Percentiles rank a stretch among this genome's conserved stretches.
phyloP scores from a whole-genome alignment of 345 rosid species.

The Arabidopsis suecica region DNA sequence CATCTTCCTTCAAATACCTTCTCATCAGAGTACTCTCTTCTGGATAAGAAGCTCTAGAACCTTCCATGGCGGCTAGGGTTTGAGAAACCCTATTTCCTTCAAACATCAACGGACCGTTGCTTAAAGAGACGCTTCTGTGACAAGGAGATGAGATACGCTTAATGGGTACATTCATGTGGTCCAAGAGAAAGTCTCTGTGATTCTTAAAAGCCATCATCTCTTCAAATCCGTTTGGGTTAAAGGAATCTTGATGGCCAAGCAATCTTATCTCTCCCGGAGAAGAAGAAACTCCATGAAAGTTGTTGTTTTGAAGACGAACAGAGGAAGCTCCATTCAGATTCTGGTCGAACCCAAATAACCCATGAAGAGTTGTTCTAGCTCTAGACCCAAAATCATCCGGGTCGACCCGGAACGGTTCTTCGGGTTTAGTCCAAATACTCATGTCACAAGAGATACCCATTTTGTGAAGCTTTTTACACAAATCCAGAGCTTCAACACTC shows the following conservation, averaged over 20 bases:
- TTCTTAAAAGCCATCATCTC: slow-evolving; percentile 42
- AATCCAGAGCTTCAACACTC: slow-evolving; percentile 39
- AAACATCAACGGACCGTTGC: slow-evolving; percentile 35
- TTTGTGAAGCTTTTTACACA: slow-evolving; percentile 49
- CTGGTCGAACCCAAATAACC: slow-evolving; percentile 26
- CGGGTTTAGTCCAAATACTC: slow-evolving; percentile 42
- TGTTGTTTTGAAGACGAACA: slow-evolving; percentile 31
- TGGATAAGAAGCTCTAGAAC: slow-evolving; percentile 31
- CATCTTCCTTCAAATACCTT: neutral
- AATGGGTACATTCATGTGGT: slow-evolving; percentile 46
- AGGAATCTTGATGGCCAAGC: slow-evolving; percentile 44
- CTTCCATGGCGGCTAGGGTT: slow-evolving; percentile 39
- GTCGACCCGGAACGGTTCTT: neutral
- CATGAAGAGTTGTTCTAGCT: slow-evolving; percentile 24
- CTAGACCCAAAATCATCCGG: slow-evolving; percentile 41
- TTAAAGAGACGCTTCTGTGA: too few relatives aligned
- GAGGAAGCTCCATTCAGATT: slow-evolving; percentile 34
- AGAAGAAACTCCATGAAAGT: slow-evolving; percentile 25
- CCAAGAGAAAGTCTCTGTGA: slow-evolving; percentile 44
- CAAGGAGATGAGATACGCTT: neutral
- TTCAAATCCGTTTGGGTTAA: slow-evolving; percentile 35
- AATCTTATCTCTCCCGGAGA: slow-evolving; percentile 36
- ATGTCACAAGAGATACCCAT: slow-evolving; percentile 55
- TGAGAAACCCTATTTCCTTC: slow-evolving; percentile 44
- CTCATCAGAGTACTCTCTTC: slow-evolving; percentile 42